Conservation (phyloP, 2,329 filamentous ascomycete genomes). For the Scorias spongiosa region DNA sequence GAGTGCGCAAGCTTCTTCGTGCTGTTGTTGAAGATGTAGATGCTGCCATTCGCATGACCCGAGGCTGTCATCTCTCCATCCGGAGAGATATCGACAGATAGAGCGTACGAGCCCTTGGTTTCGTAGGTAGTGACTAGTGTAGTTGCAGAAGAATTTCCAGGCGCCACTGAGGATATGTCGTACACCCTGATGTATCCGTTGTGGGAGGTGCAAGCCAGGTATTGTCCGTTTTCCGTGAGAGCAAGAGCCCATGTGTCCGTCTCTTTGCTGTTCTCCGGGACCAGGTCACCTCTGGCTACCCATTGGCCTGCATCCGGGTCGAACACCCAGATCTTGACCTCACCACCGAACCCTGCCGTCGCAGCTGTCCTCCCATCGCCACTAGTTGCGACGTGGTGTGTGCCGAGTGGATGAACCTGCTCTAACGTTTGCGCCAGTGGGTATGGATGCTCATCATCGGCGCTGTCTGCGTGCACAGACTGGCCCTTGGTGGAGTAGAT, state of each 20-base stretch:
- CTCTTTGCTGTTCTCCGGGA: slow-evolving; percentile 38
- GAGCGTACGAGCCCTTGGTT: slow-evolving; percentile 82
- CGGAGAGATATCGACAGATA: slow-evolving; percentile 63
- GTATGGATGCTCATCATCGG: slow-evolving; percentile 41
- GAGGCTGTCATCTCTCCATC: slow-evolving; percentile 80
- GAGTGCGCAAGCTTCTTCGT: slow-evolving; percentile 75
- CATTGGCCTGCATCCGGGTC: slow-evolving; percentile 34
- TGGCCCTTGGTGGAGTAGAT: slow-evolving; percentile 54
- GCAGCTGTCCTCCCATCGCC: slow-evolving; percentile 57
- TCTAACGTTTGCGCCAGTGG: slow-evolving; percentile 66
- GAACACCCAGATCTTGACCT: slow-evolving; percentile 67
- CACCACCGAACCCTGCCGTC: slow-evolving; percentile 78
- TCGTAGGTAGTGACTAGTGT: slow-evolving; percentile 68
- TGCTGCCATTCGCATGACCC: slow-evolving; percentile 78
- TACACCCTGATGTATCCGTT: slow-evolving; percentile 84
- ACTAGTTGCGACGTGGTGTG: slow-evolving; percentile 71
- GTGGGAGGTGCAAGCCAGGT: slow-evolving; percentile 73
- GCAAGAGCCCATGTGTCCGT: slow-evolving; percentile 79
- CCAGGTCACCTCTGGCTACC: slow-evolving; percentile 35
- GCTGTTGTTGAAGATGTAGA: slow-evolving; percentile 93
- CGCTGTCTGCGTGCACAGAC: slow-evolving; percentile 18
- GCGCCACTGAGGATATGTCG: slow-evolving; percentile 36
- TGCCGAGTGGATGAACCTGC: slow-evolving; percentile 71
- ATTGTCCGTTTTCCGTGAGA: slow-evolving; percentile 68
- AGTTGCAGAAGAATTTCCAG: slow-evolving; percentile 23